Base-by-base conservation (phyloP, 176 grass and related monocot species). In the Urochloa ruziziensis region DNA sequence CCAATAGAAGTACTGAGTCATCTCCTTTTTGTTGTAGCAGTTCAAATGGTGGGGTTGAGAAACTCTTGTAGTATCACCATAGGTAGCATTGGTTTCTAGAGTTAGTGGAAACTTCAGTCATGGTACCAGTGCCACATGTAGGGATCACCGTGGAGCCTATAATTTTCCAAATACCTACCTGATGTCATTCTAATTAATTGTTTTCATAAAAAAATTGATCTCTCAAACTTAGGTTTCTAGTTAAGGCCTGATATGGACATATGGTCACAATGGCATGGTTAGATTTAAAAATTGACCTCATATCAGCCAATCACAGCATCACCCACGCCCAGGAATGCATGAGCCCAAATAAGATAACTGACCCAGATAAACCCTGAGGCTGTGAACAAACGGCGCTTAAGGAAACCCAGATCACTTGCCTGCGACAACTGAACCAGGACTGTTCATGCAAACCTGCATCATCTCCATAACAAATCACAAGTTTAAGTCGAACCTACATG, bases 141-240 rank as follows among this genome's bases (percentile, higher is more conserved):
- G 0, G 1, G 54, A 35, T 23, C 18, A 36, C 23, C 17, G 18
- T 32, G 23, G 60, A 79, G 12, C 11, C 23, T 33, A 79, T 18
- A 64, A 48, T 48, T 48, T 44, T 19, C 19, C 21, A 23, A 53
- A 73, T 52, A 52, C 70, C 28, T 30, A 74, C 4, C 2, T 15
- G 5, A 21, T 74, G 54, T 30, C 19, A 52, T 35, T 74, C 29
- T n/a, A 54, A 52, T 36, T 36, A 54, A 54, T 2, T 53, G 15
- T 42, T 82, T 42, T 10, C 60, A 40, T 67, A 51, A 58, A 84
- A 67, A 53, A 67, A 51, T 80, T 80, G 12, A 27, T 4, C 53
- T 30, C n/a, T 7, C 15, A 16, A 40, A 25, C 79, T 77, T 64
- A 18, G 33, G 4, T 73, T 36, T 71, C 28, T 36, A 30, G 21